phyloP scores from a whole-genome alignment of 2,329 filamentous ascomycete genomes.

The Nigrospora sphaerica region DNA sequence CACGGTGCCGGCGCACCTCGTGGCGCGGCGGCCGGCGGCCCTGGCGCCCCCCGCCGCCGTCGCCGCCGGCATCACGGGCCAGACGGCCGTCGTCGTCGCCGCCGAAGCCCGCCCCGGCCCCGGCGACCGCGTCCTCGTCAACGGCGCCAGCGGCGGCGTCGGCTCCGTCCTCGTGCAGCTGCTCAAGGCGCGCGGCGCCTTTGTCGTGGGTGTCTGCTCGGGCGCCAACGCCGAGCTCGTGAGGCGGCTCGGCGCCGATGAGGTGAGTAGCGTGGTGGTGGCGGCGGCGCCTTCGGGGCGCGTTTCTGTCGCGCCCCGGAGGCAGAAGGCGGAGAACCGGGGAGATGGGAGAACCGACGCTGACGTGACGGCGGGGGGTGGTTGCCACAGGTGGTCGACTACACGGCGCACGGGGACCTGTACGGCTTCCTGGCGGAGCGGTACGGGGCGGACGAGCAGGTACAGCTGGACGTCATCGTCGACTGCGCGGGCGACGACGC shows the following conservation, averaged over 20 bases:
- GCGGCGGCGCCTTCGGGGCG: not conserved
- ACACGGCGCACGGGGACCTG: conserved; percentile 3
- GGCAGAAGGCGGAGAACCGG: no score
- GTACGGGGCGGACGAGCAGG: not conserved
- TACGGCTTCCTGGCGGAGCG: not conserved
- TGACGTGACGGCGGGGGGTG: not conserved
- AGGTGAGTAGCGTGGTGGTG: not conserved
- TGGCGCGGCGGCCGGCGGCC: not conserved
- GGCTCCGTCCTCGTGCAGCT: conserved; percentile 5
- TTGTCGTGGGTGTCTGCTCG: conserved; percentile 4
- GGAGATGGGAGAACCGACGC: no score
- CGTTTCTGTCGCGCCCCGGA: no score
- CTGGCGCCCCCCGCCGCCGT: not conserved
- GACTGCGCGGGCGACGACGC: conserved; percentile 5
- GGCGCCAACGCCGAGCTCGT: conserved; percentile 2
- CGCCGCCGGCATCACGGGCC: conserved; percentile 3
- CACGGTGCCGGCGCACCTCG: conserved; percentile 2
- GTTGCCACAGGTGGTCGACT: conserved; percentile 5
- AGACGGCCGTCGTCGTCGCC: conserved; percentile 5
- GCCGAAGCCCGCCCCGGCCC: not conserved
- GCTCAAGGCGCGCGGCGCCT: conserved; percentile 1
- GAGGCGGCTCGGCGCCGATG: conserved; percentile 1
- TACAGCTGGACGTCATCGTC: conserved; percentile 3
- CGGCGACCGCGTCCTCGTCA: conserved; percentile 3
- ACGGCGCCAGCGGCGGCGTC: conserved; percentile 6